Conservation (phyloP, 805 yeast species). For the Metschnikowia borealis region DNA sequence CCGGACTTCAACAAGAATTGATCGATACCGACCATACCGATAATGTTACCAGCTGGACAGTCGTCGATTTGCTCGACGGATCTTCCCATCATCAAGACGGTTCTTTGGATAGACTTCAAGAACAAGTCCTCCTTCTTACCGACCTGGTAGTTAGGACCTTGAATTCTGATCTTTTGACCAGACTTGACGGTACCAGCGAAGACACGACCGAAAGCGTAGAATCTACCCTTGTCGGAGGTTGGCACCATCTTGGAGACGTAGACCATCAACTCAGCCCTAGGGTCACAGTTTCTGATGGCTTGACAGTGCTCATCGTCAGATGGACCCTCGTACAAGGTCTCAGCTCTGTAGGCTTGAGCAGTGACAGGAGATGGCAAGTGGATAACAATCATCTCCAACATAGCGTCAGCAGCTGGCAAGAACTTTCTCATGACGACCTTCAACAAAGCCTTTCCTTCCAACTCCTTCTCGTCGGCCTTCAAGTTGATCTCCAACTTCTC, state of each 20-base stretch:
- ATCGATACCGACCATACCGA: conserved; percentile 99
- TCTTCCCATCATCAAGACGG: conserved; percentile 99
- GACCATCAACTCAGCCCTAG: conserved; percentile 95
- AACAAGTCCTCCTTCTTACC: conserved; percentile 98
- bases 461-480: conserved; percentile 96
- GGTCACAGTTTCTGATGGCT: conserved; percentile 98
- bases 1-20: conserved; percentile 99
- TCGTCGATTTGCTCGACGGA: conserved; percentile 96
- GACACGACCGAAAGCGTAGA: conserved; percentile 99
- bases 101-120: conserved; percentile 97
- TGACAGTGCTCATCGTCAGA: conserved; percentile 82
- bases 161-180: conserved; percentile 99
- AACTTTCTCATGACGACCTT: conserved; percentile 99
- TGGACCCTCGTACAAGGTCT: conserved; percentile 99
- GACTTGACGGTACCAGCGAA: conserved; percentile 99
- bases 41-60: conserved; percentile 99
- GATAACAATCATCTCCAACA: conserved; percentile 96
- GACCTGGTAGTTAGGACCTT: conserved; percentile 99
- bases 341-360: conserved; percentile 99
- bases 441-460: conserved; percentile 97
- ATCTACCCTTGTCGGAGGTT: conserved; percentile 99
- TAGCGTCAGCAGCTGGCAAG: conserved; percentile 99
- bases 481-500: conserved; percentile 91
- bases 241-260: conserved; percentile 99
- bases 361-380: conserved; percentile 99